Conservation (phyloP, 331 rosid genomes). For the Cucumis variabilis region DNA sequence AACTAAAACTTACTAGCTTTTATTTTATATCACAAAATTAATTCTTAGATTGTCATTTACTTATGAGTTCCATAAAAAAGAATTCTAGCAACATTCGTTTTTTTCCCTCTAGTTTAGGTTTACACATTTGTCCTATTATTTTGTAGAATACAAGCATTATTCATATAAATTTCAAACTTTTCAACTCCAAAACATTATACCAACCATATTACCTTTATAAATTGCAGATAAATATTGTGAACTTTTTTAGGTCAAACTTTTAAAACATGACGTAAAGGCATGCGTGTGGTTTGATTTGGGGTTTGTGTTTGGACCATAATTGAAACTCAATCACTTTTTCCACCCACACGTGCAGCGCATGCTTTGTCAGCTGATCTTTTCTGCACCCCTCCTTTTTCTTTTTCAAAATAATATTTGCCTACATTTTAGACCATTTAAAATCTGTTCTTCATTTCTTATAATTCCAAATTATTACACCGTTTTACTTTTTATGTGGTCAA, state of each 20-base stretch:
- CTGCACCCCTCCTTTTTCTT: not conserved
- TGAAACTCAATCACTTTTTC: not conserved
- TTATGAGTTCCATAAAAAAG: too few relatives aligned
- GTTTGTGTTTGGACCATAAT: not conserved
- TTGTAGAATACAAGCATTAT: not conserved
- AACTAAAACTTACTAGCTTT: too few relatives aligned
- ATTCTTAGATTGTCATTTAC: too few relatives aligned
- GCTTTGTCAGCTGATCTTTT: not conserved
- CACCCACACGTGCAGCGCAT: not conserved
- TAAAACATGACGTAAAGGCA: slow-evolving; percentile 15
- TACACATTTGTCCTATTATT: not conserved
- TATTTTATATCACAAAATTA: too few relatives aligned
- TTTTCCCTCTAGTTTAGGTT: too few relatives aligned
- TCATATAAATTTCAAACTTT: not conserved
- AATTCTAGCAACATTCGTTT: too few relatives aligned
- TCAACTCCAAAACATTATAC: not conserved
- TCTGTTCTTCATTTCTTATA: not conserved
- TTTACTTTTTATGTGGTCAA: not conserved
- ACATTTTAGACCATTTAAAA: not conserved
- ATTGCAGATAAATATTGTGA: too few relatives aligned
- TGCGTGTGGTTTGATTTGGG: not conserved
- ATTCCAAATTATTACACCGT: not conserved
- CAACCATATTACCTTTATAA: not conserved
- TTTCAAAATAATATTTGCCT: not conserved
- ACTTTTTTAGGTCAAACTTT: not conserved